Evolutionary conservation across 495 filamentous ascomycete genomes (phyloP), one percentile per base, ranked within the genome.

Genomic region (Penicillium lividum): DNA sequence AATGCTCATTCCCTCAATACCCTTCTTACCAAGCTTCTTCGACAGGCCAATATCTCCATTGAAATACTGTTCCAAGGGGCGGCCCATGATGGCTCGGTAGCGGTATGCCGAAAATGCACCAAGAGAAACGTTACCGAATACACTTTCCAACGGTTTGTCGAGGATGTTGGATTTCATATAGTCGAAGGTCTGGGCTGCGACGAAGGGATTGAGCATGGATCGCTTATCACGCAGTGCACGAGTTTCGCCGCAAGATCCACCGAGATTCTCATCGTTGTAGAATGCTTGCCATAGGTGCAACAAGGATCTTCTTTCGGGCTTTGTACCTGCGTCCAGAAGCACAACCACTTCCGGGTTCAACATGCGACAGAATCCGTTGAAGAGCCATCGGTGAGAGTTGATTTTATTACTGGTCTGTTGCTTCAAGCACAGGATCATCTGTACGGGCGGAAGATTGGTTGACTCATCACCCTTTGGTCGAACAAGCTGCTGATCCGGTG

Each of bases 1-100:
- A 62, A 98, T 98, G 70, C 97, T 97, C 94, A 98, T 98, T 59
- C 92, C 94, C 69, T 98, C 94, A 66, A 98, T 97, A 76, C 94
- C 94, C 81, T 98, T 98, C 75, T 96, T 94, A 40, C 91, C 92
- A 50, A 96, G 84, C 54, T 90, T 84, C 74, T 92, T 92, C 53
- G 94, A 93, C 13, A 97, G 85, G 0, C 93, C 98, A 70, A 97
- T 91, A 68, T 98, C 94, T 80, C 94, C 94, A 68, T 97, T 93
- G 81, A 98, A 98, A 70, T 98, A 98, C 74, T 98, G 94, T 66
- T 97, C 93, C 1, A 98, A 77, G 3, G 94, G 94, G 33, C 93
- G 86, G 49, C 94, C 94, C 90, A 97, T 95, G 65, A 98, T 97
- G 28, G 94, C 94, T 67, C 93, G 85, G 82, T 92, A 98, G 51